phyloP scores from a whole-genome alignment of 1,139 yeast species.

The Scheffersomyces segobiensis region DNA sequence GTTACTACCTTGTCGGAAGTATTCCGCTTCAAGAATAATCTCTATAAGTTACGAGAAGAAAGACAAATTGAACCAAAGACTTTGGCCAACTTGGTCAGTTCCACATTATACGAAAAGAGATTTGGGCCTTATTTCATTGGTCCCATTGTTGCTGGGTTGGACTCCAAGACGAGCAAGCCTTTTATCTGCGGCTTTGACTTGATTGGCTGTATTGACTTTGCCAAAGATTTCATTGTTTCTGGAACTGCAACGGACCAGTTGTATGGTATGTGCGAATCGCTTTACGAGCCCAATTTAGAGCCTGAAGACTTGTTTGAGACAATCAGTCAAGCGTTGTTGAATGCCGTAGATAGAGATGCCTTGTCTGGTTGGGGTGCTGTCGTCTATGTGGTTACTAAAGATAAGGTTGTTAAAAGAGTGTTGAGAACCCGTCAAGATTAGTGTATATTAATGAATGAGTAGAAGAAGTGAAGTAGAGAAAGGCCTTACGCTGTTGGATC shows the following conservation, averaged over 20 bases:
- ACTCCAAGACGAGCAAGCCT: conserved; percentile 78
- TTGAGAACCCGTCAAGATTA: conserved; percentile 93
- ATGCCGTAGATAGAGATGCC: conserved; percentile 97
- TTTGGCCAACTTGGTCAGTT: conserved; percentile 88
- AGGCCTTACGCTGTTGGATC: not conserved
- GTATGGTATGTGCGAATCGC: conserved; percentile 98
- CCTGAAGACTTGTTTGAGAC: conserved; percentile 97
- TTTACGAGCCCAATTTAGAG: conserved; percentile 89
- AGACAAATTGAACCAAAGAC: conserved; percentile 90
- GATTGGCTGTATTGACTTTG: conserved; percentile 95
- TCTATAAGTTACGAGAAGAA: conserved; percentile 91
- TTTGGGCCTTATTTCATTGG: conserved; percentile 98
- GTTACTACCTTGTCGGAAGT: conserved; percentile 81
- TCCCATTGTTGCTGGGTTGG: conserved; percentile 94
- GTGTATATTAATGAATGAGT: conserved; percentile 20
- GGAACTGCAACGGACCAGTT: conserved; percentile 97
- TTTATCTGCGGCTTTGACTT: conserved; percentile 94
- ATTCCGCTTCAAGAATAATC: conserved; percentile 80
- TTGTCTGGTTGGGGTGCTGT: conserved; percentile 98
- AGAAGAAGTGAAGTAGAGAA: conserved; percentile 1
- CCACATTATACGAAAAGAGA: conserved; percentile 85
- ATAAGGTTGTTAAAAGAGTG: conserved; percentile 82
- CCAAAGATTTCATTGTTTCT: conserved; percentile 93
- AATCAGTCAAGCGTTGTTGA: conserved; percentile 87
- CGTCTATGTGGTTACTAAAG: conserved; percentile 90